These are phyloP conservation scores for Harrya chromipes DNA, from an alignment of 768 basidiomycete genomes.

Conservation along the genomic window DNA sequence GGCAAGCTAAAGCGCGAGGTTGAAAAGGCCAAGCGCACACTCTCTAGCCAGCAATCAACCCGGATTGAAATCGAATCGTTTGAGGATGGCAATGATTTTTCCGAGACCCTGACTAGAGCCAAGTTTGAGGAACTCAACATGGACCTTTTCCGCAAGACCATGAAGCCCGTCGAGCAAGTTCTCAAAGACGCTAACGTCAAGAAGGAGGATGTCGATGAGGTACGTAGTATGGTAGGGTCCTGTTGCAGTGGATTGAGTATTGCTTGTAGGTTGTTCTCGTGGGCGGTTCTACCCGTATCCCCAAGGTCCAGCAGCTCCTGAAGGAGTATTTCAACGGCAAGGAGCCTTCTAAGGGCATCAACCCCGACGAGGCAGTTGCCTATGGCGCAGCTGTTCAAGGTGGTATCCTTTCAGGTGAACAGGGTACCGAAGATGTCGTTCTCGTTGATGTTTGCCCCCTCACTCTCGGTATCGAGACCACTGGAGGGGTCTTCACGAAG, in stretches of 20 bases:
- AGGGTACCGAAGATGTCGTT: constrained; percentile 85
- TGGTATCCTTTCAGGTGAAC: constrained; percentile 95
- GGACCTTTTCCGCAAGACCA: constrained; percentile 98
- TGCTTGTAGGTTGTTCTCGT: constrained; percentile 72
- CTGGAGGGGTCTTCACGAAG: constrained; percentile 97
- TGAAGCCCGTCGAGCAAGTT: constrained; percentile 99
- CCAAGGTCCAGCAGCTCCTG: constrained; percentile 97
- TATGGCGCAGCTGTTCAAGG: constrained; percentile 99
- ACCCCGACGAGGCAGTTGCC: constrained; percentile 98
- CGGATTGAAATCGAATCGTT: constrained; percentile 95
- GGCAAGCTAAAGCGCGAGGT: constrained; percentile 92
- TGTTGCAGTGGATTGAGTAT: neutral
- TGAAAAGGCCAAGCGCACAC: constrained; percentile 92
- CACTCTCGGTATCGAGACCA: constrained; percentile 98
- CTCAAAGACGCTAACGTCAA: constrained; percentile 97
- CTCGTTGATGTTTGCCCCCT: constrained; percentile 97
- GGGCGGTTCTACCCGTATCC: constrained; percentile 98
- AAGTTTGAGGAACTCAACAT: constrained; percentile 99
- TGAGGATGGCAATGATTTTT: constrained; percentile 95
- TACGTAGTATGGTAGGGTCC: constrained; percentile 25
- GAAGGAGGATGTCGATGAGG: constrained; percentile 96
- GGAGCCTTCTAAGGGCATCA: constrained; percentile 97
- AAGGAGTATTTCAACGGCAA: constrained; percentile 96
- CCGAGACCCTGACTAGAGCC: constrained; percentile 94
- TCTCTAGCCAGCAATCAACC: constrained; percentile 86